A percentile compares a stretch with the other conserved stretches of the same genome.
Conservation (phyloP, 2,329 filamentous ascomycete genomes). For the Pseudogymnoascus sp. region DNA sequence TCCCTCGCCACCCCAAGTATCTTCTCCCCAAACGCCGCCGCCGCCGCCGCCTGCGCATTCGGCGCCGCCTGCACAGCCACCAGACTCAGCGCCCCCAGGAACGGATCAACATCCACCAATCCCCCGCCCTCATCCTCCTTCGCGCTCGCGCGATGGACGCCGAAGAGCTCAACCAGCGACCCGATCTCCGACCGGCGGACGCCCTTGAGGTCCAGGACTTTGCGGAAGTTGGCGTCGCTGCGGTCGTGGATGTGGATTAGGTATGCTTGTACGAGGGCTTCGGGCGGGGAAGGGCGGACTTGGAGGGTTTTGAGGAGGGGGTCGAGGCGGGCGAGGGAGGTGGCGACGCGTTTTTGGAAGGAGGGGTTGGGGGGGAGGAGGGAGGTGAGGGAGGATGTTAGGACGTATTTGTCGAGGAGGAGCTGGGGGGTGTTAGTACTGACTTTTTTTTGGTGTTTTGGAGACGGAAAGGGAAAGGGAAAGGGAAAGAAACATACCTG, state of each 20-base stretch:
- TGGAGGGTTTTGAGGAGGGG: slow-evolving; percentile 93
- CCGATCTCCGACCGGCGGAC: slow-evolving; percentile 77
- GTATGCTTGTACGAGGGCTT: slow-evolving; percentile 93
- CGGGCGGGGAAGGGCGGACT: slow-evolving; percentile 81
- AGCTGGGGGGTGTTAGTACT: slow-evolving; percentile 51
- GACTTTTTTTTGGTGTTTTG: no score
- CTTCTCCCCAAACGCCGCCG: slow-evolving; percentile 75
- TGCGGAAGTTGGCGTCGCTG: slow-evolving; percentile 90
- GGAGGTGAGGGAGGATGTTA: slow-evolving; percentile 70
- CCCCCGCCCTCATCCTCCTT: slow-evolving; percentile 54
- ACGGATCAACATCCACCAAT: slow-evolving; percentile 61
- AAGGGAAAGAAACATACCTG: slow-evolving; percentile 47
- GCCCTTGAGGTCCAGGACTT: slow-evolving; percentile 92
- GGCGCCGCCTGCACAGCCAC: slow-evolving; percentile 37
- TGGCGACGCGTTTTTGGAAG: slow-evolving; percentile 80
- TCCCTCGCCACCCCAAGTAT: slow-evolving; percentile 82
- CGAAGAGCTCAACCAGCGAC: slow-evolving; percentile 79
- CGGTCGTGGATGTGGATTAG: slow-evolving; percentile 93
- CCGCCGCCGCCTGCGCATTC: slow-evolving; percentile 36
- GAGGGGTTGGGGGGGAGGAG: slow-evolving; percentile 52
- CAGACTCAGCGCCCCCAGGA: slow-evolving; percentile 52
- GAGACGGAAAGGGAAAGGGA: no score
- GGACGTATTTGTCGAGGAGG: slow-evolving; percentile 87
- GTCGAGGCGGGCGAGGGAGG: slow-evolving; percentile 79
- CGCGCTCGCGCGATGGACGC: slow-evolving; percentile 68